phyloP scores from a whole-genome alignment of 2,329 filamentous ascomycete genomes.

The Cladosporium sp. region DNA sequence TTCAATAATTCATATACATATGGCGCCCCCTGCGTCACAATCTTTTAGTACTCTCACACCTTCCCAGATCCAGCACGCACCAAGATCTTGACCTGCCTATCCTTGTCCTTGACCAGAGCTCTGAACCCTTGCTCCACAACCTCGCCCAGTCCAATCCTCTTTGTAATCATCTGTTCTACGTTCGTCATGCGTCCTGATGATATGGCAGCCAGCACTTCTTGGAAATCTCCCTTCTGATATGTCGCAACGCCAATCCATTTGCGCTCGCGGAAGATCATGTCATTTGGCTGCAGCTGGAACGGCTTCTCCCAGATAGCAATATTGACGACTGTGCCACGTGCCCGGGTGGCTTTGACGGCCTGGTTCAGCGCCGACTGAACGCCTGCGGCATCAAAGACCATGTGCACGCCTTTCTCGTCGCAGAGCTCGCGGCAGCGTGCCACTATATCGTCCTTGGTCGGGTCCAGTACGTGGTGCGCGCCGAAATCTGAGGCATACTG shows the following conservation, averaged over 20 bases:
- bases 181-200: slow-evolving; percentile 38
- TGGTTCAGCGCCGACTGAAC: slow-evolving; percentile 49
- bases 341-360: slow-evolving; percentile 46
- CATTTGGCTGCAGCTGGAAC: slow-evolving; percentile 47
- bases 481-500: slow-evolving; percentile 50
- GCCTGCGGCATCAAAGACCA: slow-evolving; percentile 52
- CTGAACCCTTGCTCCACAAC: slow-evolving; percentile 47
- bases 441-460: slow-evolving; percentile 46
- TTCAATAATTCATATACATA: not conserved
- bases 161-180: slow-evolving; percentile 47
- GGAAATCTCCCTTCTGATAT: slow-evolving; percentile 50
- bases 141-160: slow-evolving; percentile 42
- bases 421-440: slow-evolving; percentile 41
- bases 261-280: slow-evolving; percentile 50
- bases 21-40: not conserved
- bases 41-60: no score
- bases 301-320: slow-evolving; percentile 55
- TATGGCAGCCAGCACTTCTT: slow-evolving; percentile 46
- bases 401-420: slow-evolving; percentile 44
- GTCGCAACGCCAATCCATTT: slow-evolving; percentile 52
- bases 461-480: slow-evolving; percentile 50
- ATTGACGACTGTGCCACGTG: slow-evolving; percentile 50
- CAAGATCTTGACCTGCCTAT: slow-evolving; percentile 48
- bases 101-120: slow-evolving; percentile 46
- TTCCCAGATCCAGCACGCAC: slow-evolving; percentile 30